phyloP scores from a whole-genome alignment of 768 basidiomycete genomes.

The Suillus cothurnatus region DNA sequence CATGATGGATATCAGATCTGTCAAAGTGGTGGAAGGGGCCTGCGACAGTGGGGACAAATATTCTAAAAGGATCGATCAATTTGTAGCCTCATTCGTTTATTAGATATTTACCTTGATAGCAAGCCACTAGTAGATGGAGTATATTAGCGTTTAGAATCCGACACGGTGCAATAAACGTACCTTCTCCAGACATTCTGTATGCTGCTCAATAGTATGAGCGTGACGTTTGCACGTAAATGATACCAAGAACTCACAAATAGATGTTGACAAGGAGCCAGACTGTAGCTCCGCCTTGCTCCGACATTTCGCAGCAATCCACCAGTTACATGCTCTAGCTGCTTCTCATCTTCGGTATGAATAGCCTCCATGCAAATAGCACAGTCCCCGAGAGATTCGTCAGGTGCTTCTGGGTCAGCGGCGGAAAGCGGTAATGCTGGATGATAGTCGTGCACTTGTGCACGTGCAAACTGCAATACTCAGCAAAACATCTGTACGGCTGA shows the following conservation, averaged over 20 bases:
- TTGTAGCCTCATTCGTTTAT: not conserved
- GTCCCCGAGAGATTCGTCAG: slow-evolving; percentile 77
- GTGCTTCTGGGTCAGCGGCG: slow-evolving; percentile 69
- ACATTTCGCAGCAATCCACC: slow-evolving; percentile 41
- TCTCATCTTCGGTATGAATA: slow-evolving; percentile 56
- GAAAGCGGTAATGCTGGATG: slow-evolving; percentile 70
- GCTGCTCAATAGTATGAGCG: slow-evolving; percentile 42
- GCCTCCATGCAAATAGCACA: slow-evolving; percentile 95
- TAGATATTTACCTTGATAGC: slow-evolving; percentile 60
- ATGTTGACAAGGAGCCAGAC: slow-evolving; percentile 88
- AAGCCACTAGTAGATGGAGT: slow-evolving; percentile 53
- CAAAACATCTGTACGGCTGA: not conserved
- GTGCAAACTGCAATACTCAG: slow-evolving; percentile 49
- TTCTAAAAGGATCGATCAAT: slow-evolving; percentile 47
- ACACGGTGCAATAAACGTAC: slow-evolving; percentile 36
- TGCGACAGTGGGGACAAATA: slow-evolving; percentile 89
- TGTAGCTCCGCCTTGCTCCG: slow-evolving; percentile 64
- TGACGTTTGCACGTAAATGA: slow-evolving; percentile 1
- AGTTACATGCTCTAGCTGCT: slow-evolving; percentile 37
- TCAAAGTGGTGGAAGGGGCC: slow-evolving; percentile 80
- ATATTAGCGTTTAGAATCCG: slow-evolving; percentile 15
- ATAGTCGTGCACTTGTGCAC: slow-evolving; percentile 74
- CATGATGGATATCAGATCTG: not conserved
- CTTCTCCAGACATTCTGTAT: slow-evolving; percentile 85
- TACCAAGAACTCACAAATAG: slow-evolving; percentile 62